A percentile compares a stretch with the other conserved stretches of the same genome.
phyloP scores from a whole-genome alignment of 768 basidiomycete species.

The Lentinula boryana region DNA sequence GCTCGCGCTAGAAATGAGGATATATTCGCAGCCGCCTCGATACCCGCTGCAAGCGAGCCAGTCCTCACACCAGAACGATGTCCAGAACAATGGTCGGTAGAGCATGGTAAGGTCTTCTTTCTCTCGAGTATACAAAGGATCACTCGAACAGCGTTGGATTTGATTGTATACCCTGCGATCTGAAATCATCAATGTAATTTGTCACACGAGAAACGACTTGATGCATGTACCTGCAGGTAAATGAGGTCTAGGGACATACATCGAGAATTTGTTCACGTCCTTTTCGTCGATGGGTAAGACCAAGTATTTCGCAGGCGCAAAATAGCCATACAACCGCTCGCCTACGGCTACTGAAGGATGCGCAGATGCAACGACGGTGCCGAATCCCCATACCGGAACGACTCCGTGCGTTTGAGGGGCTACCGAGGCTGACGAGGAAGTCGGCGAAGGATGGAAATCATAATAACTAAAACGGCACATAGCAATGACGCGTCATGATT shows the following conservation, averaged over 20 bases:
- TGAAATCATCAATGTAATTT: constrained; percentile 9
- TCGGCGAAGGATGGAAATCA: constrained; percentile 54
- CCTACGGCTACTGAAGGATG: constrained; percentile 42
- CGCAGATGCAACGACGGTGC: constrained; percentile 44
- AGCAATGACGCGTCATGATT: not conserved
- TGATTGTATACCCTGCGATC: constrained; percentile 70
- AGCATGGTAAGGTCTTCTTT: constrained; percentile 66
- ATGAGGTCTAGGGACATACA: constrained; percentile 56
- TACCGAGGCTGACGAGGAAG: constrained; percentile 19
- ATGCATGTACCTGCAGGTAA: constrained; percentile 46
- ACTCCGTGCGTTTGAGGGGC: constrained; percentile 52
- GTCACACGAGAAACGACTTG: not conserved
- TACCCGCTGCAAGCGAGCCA: constrained; percentile 52
- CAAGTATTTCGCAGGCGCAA: constrained; percentile 55
- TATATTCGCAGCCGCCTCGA: constrained; percentile 34
- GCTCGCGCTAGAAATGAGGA: constrained; percentile 66
- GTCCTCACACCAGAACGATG: constrained; percentile 71
- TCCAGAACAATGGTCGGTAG: constrained; percentile 71
- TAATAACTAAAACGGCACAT: constrained; percentile 44
- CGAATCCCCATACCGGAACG: constrained; percentile 72
- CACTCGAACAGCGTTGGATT: constrained; percentile 50
- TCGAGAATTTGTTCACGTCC: constrained; percentile 47
- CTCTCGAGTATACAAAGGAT: constrained; percentile 44
- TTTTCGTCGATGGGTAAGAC: constrained; percentile 43
- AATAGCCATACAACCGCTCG: constrained; percentile 60